These are phyloP conservation scores for Sarcodon aspratus DNA, from an alignment of 768 basidiomycete genomes.

Conservation along the genomic window DNA sequence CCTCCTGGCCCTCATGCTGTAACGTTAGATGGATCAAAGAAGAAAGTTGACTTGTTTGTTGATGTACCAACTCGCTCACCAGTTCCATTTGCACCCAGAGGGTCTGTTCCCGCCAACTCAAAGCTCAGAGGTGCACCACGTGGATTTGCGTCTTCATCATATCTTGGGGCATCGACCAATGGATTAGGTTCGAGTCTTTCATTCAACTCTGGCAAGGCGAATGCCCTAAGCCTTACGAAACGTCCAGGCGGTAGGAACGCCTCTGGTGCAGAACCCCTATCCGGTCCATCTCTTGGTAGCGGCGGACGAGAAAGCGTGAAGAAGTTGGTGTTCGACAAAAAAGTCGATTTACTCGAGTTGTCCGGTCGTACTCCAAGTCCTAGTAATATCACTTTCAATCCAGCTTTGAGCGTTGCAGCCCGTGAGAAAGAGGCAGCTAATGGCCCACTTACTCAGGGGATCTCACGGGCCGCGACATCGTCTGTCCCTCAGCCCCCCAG, in stretches of 20 bases:
- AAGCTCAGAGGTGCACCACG: conserved; percentile 46
- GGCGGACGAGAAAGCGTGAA: conserved; percentile 77
- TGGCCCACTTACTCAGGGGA: conserved; percentile 4
- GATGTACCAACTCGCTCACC: conserved; percentile 68
- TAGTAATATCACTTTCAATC: conserved; percentile 49
- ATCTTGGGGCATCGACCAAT: conserved; percentile 21
- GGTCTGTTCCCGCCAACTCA: conserved; percentile 51
- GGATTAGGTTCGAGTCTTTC: conserved; percentile 29
- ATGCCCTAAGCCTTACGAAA: conserved; percentile 40
- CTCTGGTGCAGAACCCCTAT: conserved; percentile 27
- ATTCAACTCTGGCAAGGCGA: conserved; percentile 43
- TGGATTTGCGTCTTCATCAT: conserved; percentile 35
- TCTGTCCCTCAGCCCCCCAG: conserved; percentile 6
- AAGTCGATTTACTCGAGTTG: conserved; percentile 51
- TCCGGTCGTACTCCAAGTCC: conserved; percentile 6
- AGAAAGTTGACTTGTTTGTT: conserved; percentile 68
- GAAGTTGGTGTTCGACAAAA: conserved; percentile 84
- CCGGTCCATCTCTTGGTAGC: conserved; percentile 57
- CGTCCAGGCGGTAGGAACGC: neutral
- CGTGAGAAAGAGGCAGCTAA: conserved; percentile 56
- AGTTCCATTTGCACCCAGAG: conserved; percentile 49
- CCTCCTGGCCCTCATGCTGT: conserved; percentile 58
- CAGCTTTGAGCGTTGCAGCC: conserved; percentile 62
- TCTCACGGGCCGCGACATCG: conserved; percentile 16
- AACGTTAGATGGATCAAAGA: conserved; percentile 55